Evolutionary conservation across 768 basidiomycete species (phyloP).

Genomic region (Suillus fuscotomentosus): DNA sequence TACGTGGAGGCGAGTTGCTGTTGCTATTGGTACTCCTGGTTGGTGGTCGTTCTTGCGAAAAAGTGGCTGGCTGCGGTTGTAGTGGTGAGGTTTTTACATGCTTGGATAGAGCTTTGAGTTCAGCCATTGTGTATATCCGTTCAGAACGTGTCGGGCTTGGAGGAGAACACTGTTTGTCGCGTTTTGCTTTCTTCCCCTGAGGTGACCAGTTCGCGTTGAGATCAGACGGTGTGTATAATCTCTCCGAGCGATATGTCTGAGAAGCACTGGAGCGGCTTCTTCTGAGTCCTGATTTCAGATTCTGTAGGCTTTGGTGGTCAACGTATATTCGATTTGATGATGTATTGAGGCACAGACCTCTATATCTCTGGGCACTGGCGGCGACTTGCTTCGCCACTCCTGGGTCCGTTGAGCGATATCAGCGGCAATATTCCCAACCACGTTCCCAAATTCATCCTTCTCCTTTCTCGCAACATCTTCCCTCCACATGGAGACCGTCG

Average conservation of each 20-base stretch:
- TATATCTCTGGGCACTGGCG: conserved; percentile 14
- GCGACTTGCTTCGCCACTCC: conserved; percentile 9
- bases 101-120: conserved; percentile 30
- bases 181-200: conserved; percentile 23
- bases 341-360: conserved; percentile 16
- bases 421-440: conserved; percentile 10
- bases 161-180: conserved; percentile 16
- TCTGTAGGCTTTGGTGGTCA: not conserved
- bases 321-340: not conserved
- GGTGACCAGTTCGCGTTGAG: conserved; percentile 12
- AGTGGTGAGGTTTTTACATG: conserved; percentile 24
- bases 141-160: conserved; percentile 32
- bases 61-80: conserved; percentile 6
- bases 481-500: conserved; percentile 54
- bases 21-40: conserved; percentile 16
- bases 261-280: conserved; percentile 20
- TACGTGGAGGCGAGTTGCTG: conserved; percentile 21
- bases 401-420: conserved; percentile 13
- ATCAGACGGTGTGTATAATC: conserved; percentile 20
- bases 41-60: conserved; percentile 12
- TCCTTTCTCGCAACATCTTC: conserved; percentile 48
- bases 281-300: conserved; percentile 16
- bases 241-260: conserved; percentile 26
- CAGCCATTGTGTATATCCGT: conserved; percentile 33
- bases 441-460: conserved; percentile 22